phyloP scores from a whole-genome alignment of 768 basidiomycete genomes.

The Lanmaoa rubissima region DNA sequence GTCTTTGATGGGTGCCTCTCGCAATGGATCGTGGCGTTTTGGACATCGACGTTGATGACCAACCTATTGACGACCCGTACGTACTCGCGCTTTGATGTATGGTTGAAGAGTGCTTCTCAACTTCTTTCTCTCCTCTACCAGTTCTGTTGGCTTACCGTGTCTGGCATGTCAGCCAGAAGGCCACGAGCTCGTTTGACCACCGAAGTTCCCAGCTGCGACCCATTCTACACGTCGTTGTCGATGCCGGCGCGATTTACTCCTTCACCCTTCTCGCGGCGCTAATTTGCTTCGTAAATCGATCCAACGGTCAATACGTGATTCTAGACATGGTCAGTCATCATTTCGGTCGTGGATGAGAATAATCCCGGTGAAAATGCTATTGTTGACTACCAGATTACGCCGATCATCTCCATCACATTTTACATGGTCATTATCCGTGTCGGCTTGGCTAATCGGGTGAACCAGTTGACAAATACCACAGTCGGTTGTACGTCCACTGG shows the following conservation, averaged over 20 bases:
- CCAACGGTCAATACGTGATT: constrained; percentile 6
- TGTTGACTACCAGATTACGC: constrained; percentile 1
- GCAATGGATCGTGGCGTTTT: not conserved
- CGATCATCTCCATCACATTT: constrained; percentile 16
- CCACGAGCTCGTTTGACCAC: not conserved
- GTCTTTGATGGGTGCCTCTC: not conserved
- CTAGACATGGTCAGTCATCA: constrained; percentile 3
- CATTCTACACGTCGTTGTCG: constrained; percentile 1
- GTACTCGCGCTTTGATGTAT: not conserved
- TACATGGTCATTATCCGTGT: constrained; percentile 20
- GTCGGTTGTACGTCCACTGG: too few relatives aligned
- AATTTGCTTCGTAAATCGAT: not conserved
- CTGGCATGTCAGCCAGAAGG: not conserved
- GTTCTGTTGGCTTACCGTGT: not conserved
- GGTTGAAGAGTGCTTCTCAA: too few relatives aligned
- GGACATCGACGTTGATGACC: not conserved
- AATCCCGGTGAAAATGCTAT: not conserved
- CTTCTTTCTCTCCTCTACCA: not conserved
- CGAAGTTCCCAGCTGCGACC: not conserved
- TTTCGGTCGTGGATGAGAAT: not conserved
- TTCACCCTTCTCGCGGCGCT: not conserved
- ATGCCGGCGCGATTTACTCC: constrained; percentile 7
- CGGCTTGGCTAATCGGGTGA: not conserved
- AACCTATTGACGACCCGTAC: constrained; percentile 2
- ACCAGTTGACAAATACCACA: too few relatives aligned